Evolutionary conservation across 495 filamentous ascomycete species (phyloP).

Genomic region (Penicillium bovifimosum): DNA sequence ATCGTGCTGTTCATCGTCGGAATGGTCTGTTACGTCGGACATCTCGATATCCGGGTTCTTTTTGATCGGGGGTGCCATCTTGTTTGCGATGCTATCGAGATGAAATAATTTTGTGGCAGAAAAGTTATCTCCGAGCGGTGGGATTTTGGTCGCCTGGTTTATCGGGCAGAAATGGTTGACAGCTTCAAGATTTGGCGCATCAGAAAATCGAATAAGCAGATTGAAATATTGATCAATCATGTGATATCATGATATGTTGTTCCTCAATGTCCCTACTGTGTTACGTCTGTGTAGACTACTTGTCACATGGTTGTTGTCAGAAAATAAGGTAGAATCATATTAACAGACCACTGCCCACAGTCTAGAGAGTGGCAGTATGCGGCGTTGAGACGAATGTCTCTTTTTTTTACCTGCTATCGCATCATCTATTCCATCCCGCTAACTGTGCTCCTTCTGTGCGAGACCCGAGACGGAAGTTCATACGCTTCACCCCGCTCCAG

Average conservation of each 20-base stretch:
- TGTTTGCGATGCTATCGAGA: slow-evolving; percentile 15
- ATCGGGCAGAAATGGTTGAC: background rate
- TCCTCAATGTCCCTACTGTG: no score
- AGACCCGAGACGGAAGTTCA: slow-evolving; percentile 25
- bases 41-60: slow-evolving; percentile 23
- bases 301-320: no score
- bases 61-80: slow-evolving; percentile 31
- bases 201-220: no score
- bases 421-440: slow-evolving; percentile 17
- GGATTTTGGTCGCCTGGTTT: slow-evolving; percentile 1
- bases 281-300: no score
- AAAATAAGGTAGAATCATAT: no score
- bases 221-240: no score
- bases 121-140: slow-evolving; percentile 33
- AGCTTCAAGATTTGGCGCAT: background rate
- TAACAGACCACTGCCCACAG: no score
- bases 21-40: slow-evolving; percentile 19
- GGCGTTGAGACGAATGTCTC: no score
- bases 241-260: no score
- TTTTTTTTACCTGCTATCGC: background rate
- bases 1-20: slow-evolving; percentile 20
- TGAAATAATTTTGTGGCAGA: slow-evolving; percentile 40
- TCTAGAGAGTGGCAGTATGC: no score
- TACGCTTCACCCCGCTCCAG: slow-evolving; percentile 38
- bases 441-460: slow-evolving; percentile 26